Evolutionary conservation across 495 filamentous ascomycete genomes (phyloP).

Genomic region (Aspergillus ostianus): DNA sequence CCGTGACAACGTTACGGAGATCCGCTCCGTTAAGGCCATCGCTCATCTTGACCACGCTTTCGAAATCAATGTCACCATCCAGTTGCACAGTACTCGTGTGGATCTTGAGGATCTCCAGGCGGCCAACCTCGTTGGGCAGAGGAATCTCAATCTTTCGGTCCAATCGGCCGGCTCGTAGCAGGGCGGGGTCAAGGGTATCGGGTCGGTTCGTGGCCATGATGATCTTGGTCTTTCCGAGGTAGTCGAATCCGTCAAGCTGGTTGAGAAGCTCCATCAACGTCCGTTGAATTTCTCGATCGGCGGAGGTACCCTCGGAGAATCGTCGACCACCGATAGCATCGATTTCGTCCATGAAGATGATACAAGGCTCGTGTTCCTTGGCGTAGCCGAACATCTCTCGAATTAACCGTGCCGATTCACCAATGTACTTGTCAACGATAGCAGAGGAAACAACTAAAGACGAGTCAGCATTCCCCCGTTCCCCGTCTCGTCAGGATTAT

Average conservation of each 20-base stretch:
- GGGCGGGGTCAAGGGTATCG: slow-evolving; percentile 93
- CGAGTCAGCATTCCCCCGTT: slow-evolving; percentile 21
- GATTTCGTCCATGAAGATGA: slow-evolving; percentile 99
- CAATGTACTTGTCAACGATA: slow-evolving; percentile 99
- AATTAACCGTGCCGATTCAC: slow-evolving; percentile 95
- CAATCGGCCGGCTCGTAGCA: slow-evolving; percentile 88
- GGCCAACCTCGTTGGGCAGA: slow-evolving; percentile 96
- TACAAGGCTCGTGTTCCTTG: slow-evolving; percentile 98
- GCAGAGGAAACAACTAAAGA: slow-evolving; percentile 92
- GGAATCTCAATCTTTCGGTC: slow-evolving; percentile 99
- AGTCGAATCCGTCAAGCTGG: slow-evolving; percentile 98
- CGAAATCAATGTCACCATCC: slow-evolving; percentile 97
- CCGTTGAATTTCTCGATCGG: slow-evolving; percentile 97
- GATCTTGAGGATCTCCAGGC: slow-evolving; percentile 98
- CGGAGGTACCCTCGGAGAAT: slow-evolving; percentile 98
- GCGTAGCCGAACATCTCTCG: slow-evolving; percentile 99
- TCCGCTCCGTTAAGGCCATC: slow-evolving; percentile 97
- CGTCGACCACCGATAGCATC: slow-evolving; percentile 97
- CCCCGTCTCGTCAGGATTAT: neutral
- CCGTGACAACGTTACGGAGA: slow-evolving; percentile 95
- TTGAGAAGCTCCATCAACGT: slow-evolving; percentile 99
- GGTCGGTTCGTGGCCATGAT: slow-evolving; percentile 99
- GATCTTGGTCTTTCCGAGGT: slow-evolving; percentile 99
- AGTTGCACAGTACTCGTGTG: slow-evolving; percentile 81
- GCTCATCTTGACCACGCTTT: slow-evolving; percentile 99